Evolutionary conservation across 2,329 filamentous ascomycete genomes (phyloP), one percentile per base, ranked within the genome.

Genomic region (Colletotrichum eremochloae): DNA sequence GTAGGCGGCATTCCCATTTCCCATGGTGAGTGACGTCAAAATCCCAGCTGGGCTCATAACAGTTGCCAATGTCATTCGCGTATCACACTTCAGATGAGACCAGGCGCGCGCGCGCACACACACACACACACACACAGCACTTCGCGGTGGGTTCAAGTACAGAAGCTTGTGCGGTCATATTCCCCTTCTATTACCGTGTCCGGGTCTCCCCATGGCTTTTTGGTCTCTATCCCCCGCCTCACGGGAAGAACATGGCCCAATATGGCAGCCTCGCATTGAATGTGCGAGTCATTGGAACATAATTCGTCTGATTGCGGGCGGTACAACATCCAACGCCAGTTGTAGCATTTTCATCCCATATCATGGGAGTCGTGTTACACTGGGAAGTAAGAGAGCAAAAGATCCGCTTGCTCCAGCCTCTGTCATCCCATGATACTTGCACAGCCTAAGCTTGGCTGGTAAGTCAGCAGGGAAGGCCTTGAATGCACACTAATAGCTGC

Each of bases 51-150:
- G 14, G 24, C 29, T 48, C 36, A 58, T 18, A 52, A 12, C 42
- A 15, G 5, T 42, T 15, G 50, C 57, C 11, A 24, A 63, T 53
- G 65, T 58, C 44, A 58, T 24, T 42, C 36, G 29, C 29, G 68
- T 68, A 68, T 71, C 68, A 71, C 24, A 55, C 29, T 63, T 71
- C 65, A 63, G 68, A 71, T 68, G 68, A 71, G 68, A 68, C 68
- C 65, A 60, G 52, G 44, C 55, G 67, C 68, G 42, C 63, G 62
- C 57, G 8, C 29, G 8, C 18, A 9, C 42, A 9, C 18, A 14
- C 20, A 70, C 68, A 52, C 56, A 63, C 58, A n/a, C 44, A 38
- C 63, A 44, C 42, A 44, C 42, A 44, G 50, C 24, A 53, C 52
- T 31, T 31, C 33, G 33, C 33, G 40, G 18, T 63, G 53, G 33